Percentiles rank a stretch among this genome's conserved stretches.
These are phyloP conservation scores for Zoysia matrella DNA, from an alignment of 202 grass and related monocot genomes.

Conservation along the genomic window DNA sequence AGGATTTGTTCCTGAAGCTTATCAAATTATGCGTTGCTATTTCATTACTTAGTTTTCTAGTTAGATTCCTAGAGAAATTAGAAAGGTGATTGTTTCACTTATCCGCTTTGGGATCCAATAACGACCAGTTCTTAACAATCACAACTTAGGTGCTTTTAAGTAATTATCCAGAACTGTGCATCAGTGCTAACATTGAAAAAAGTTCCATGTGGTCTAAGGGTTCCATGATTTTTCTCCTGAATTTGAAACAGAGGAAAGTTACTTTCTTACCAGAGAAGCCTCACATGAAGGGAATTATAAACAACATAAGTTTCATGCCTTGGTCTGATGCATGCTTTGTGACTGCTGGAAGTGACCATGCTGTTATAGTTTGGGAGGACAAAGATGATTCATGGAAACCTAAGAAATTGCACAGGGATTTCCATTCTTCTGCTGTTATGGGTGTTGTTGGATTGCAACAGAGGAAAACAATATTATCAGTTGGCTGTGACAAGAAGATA, in stretches of 20 bases:
- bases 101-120: neutral
- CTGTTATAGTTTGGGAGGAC: slow-evolving; percentile 86
- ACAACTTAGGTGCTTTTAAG: slow-evolving; percentile 3
- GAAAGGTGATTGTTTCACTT: slow-evolving; percentile 23
- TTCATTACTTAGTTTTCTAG: slow-evolving; percentile 20
- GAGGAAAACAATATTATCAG: slow-evolving; percentile 80
- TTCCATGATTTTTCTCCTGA: slow-evolving; percentile 3
- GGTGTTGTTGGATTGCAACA: slow-evolving; percentile 84
- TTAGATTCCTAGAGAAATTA: slow-evolving; percentile 17
- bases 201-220: neutral
- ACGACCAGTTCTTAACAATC: slow-evolving; percentile 5
- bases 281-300: slow-evolving; percentile 94
- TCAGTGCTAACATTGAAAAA: slow-evolving; percentile 22
- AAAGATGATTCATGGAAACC: slow-evolving; percentile 72
- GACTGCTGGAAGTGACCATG: slow-evolving; percentile 86
- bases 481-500: slow-evolving; percentile 91
- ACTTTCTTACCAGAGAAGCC: slow-evolving; percentile 82
- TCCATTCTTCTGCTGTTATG: slow-evolving; percentile 92
- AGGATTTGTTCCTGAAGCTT: neutral
- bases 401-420: slow-evolving; percentile 71
- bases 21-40: slow-evolving; percentile 27
- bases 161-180: neutral
- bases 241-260: slow-evolving; percentile 74
- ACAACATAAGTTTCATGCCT: slow-evolving; percentile 87
- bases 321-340: slow-evolving; percentile 78